Conservation (phyloP, 805 yeast genomes). For the Starmerella tilneyi region DNA sequence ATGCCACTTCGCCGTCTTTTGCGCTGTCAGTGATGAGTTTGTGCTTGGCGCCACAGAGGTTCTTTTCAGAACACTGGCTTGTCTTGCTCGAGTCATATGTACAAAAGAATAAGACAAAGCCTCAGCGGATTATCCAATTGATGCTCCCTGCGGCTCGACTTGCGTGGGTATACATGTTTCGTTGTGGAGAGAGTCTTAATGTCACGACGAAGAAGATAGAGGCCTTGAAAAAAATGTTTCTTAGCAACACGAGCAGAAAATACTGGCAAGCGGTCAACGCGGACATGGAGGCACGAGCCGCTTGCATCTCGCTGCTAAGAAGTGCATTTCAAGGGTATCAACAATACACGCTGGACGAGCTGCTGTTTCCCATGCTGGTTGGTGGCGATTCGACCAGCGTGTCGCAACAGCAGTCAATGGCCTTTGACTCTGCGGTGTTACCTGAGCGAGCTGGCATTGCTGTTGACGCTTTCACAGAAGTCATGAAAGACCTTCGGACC, state of each 20-base stretch:
- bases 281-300: conserved; percentile 37
- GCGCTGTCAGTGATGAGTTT: conserved; percentile 61
- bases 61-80: conserved; percentile 67
- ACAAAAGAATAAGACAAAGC: conserved; percentile 57
- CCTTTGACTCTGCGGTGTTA: conserved; percentile 45
- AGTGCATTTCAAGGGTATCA: conserved; percentile 69
- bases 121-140: conserved; percentile 37
- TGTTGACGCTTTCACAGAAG: conserved; percentile 59
- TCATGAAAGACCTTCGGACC: conserved; percentile 50
- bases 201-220: conserved; percentile 75
- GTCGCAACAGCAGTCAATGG: conserved; percentile 27
- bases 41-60: conserved; percentile 68
- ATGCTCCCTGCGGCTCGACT: conserved; percentile 61
- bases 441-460: conserved; percentile 66
- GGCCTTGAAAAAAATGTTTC: conserved; percentile 44
- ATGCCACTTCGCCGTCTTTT: conserved; percentile 34
- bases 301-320: conserved; percentile 64
- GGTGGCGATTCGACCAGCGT: conserved; percentile 24
- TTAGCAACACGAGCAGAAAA: conserved; percentile 46
- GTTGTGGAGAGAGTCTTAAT: conserved; percentile 81
- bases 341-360: conserved; percentile 69
- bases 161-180: conserved; percentile 78
- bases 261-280: conserved; percentile 46
- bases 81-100: conserved; percentile 51
- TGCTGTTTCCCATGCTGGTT: conserved; percentile 54